phyloP scores from a whole-genome alignment of 352 stramenopile genomes.

The Phytophthora foliorum region DNA sequence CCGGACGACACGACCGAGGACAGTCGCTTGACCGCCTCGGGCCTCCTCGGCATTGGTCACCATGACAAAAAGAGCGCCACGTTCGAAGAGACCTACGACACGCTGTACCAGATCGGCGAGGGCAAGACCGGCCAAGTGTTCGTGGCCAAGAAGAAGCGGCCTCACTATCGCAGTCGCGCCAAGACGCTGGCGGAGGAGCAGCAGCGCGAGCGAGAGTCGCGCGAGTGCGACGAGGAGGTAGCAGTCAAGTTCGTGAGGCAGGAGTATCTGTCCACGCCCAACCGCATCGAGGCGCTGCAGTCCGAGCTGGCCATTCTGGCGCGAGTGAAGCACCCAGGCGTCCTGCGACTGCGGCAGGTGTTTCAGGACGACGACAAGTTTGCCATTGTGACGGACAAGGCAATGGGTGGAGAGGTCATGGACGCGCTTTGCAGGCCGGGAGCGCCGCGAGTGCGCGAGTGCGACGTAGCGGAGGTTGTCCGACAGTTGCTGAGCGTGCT shows the following conservation, averaged over 20 bases:
- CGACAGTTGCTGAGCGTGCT: constrained; percentile 77
- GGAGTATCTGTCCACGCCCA: constrained; percentile 78
- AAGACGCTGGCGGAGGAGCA: constrained; percentile 53
- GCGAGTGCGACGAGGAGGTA: constrained; percentile 59
- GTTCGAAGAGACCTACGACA: constrained; percentile 79
- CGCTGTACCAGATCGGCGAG: constrained; percentile 73
- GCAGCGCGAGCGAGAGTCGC: constrained; percentile 66
- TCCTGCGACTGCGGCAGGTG: constrained; percentile 71
- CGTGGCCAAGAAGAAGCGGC: constrained; percentile 47
- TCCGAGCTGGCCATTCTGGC: constrained; percentile 71
- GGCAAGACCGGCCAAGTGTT: constrained; percentile 85
- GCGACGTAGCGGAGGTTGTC: constrained; percentile 71
- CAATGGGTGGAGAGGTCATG: constrained; percentile 72
- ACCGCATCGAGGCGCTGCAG: constrained; percentile 71
- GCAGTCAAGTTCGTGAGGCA: constrained; percentile 76
- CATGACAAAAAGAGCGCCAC: constrained; percentile 33
- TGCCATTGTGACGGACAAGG: constrained; percentile 76
- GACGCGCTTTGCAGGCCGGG: constrained; percentile 49
- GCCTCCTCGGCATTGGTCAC: constrained; percentile 15
- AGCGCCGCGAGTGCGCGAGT: constrained; percentile 51
- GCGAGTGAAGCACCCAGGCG: constrained; percentile 60
- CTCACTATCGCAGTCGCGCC: constrained; percentile 35
- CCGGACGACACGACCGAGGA: constrained; percentile 16
- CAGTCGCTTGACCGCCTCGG: constrained; percentile 4
- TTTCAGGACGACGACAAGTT: constrained; percentile 76